These are phyloP conservation scores for Ilex aquifolium DNA, from an alignment of 257 asterid genomes.

Conservation along the genomic window DNA sequence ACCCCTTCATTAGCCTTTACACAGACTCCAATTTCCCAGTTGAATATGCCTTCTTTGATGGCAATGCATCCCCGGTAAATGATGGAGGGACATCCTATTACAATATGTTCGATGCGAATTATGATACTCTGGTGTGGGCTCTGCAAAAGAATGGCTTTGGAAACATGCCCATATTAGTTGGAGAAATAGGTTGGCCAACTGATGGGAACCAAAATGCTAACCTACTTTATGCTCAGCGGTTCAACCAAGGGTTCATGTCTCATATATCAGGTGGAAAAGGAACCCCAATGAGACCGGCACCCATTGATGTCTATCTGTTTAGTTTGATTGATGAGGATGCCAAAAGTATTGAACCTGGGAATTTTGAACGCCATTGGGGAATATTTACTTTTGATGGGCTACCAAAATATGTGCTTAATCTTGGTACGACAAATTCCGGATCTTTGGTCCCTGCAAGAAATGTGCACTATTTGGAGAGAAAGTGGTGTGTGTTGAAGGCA, in stretches of 20 bases:
- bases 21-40: constrained; percentile 38
- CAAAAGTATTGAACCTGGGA: constrained; percentile 68
- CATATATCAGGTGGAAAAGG: constrained; percentile 52
- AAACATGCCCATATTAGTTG: constrained; percentile 52
- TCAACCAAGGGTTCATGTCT: constrained; percentile 66
- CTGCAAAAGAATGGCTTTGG: constrained; percentile 67
- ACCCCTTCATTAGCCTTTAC: constrained; percentile 36
- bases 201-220: constrained; percentile 70
- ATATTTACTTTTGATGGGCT: constrained; percentile 67
- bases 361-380: constrained; percentile 94
- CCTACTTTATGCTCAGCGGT: constrained; percentile 42
- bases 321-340: constrained; percentile 65
- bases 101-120: constrained; percentile 89
- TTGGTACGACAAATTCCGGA: constrained; percentile 32
- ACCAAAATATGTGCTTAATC: constrained; percentile 53
- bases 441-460: constrained; percentile 76
- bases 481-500: constrained; percentile 71
- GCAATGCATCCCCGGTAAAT: constrained; percentile 46
- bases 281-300: constrained; percentile 52
- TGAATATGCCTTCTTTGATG: constrained; percentile 59
- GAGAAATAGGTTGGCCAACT: constrained; percentile 92
- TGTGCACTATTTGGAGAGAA: constrained; percentile 54
- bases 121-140: constrained; percentile 73
- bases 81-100: constrained; percentile 58
- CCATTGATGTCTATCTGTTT: constrained; percentile 61